phyloP scores from a whole-genome alignment of 2,329 filamentous ascomycete genomes.

The Corinectria fuckeliana region DNA sequence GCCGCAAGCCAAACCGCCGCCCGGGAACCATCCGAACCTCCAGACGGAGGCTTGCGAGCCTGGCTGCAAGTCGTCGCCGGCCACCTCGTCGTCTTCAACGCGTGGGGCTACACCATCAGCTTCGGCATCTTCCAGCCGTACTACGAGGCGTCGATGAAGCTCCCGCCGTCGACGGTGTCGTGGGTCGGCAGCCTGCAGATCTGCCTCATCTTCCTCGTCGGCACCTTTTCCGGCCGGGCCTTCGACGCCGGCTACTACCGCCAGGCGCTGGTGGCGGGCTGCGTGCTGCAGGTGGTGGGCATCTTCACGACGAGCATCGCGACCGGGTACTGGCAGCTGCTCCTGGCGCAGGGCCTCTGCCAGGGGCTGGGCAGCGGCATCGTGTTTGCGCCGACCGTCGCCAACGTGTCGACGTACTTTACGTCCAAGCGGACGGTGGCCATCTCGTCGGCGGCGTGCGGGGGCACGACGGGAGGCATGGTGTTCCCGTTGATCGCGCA shows the following conservation, averaged over 20 bases:
- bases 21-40: constrained; percentile 28
- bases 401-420: constrained; percentile 68
- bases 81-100: constrained; percentile 47
- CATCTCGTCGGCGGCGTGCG: constrained; percentile 64
- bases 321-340: constrained; percentile 54
- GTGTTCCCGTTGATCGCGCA: constrained; percentile 66
- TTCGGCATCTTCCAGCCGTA: constrained; percentile 50
- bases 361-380: constrained; percentile 62
- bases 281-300: constrained; percentile 52
- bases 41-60: constrained; percentile 46
- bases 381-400: constrained; percentile 59
- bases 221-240: constrained; percentile 49
- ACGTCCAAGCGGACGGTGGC: constrained; percentile 63
- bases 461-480: constrained; percentile 67
- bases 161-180: constrained; percentile 48
- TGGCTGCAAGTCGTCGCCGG: constrained; percentile 49
- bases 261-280: constrained; percentile 42
- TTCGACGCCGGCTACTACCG: constrained; percentile 52
- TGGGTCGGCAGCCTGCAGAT: constrained; percentile 58
- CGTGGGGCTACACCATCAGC: constrained; percentile 49
- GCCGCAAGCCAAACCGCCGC: background rate
- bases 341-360: constrained; percentile 62
- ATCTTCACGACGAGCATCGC: constrained; percentile 54
- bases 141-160: constrained; percentile 43
- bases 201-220: constrained; percentile 50